Conservation (phyloP, 176 grass and related monocot species). For the Rhynchospora tenuis region DNA sequence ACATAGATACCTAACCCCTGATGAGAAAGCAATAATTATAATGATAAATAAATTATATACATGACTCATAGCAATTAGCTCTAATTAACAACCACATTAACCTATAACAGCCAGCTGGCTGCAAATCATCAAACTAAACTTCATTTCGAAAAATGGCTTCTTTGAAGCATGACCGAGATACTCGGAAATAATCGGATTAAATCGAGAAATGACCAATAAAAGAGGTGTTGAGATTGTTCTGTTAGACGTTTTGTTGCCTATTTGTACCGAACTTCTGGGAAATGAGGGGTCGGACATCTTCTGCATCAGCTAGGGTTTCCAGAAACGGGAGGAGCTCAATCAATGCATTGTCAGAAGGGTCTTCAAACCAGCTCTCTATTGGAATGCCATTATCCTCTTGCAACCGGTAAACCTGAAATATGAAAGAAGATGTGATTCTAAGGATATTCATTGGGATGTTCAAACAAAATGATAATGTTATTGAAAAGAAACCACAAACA, state of each 20-base stretch:
- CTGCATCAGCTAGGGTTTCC: slow-evolving; percentile 57
- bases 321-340: slow-evolving; percentile 79
- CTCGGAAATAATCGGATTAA: neutral
- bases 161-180: slow-evolving; percentile 11
- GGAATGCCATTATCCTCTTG: slow-evolving; percentile 97
- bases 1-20: slow-evolving; percentile 13
- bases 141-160: slow-evolving; percentile 22
- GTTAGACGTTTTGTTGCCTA: slow-evolving; percentile 28
- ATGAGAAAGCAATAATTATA: slow-evolving; percentile 19
- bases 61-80: neutral
- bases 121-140: slow-evolving; percentile 6
- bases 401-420: slow-evolving; percentile 77
- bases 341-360: slow-evolving; percentile 70
- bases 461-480: neutral
- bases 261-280: slow-evolving; percentile 58
- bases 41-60: slow-evolving; percentile 14
- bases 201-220: slow-evolving; percentile 12
- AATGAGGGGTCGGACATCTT: slow-evolving; percentile 85
- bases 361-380: slow-evolving; percentile 96
- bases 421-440: neutral
- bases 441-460: no score
- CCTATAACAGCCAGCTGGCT: slow-evolving; percentile 9
- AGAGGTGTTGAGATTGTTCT: slow-evolving; percentile 1
- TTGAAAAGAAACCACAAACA: neutral
- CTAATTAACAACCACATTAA: slow-evolving; percentile 22